Base-by-base conservation (phyloP, 208 protist genomes). In the Leishmania tropica region DNA sequence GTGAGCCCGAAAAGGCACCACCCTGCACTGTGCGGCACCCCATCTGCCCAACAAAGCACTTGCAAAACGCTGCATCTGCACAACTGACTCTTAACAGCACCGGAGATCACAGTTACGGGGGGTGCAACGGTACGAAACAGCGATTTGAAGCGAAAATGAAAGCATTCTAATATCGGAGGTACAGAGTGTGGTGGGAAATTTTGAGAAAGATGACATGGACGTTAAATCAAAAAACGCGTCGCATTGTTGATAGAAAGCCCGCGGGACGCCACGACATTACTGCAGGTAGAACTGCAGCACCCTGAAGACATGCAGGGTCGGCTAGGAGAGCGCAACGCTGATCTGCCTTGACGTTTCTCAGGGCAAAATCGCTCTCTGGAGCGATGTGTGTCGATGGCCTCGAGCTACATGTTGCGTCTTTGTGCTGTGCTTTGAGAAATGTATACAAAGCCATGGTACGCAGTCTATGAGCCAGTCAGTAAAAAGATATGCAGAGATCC, bases 41-140 rank as follows among this genome's bases (percentile, higher is more conserved):
- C 77, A 74, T 19, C 81, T 75, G n/a, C n/a, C 2, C 15, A 81
- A 4, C 51, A 85, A 17, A 2, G 70, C 76, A 65, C 19, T 56
- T 21, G 77, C 75, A 15, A 85, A 79, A 37, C 76, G 77, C 45
- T 73, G 77, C 81, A 85, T 85, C 45, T 54, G 45, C 37, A 64
- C 51, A n/a, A 31, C 42, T 73, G 4, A 45, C 15, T 42, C 4
- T 2, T 42, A 24, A 60, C 48, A 76, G 11, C 1, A 37, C 31
- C 48, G 6, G 15, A 40, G 3, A 60, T 40, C 48, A 62, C 45
- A 60, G 72, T 6, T 45, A 13, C 37, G 15, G 10, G 0, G 48
- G 2, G 47, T 73, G 35, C 24, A 10, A 53, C 24, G 53, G 24
- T 24, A 48, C 24, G 21, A 73, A 47, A n/a, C 68, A 51, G 37